phyloP scores from a whole-genome alignment of 805 yeast genomes.

The Monosporozyma siamensis region DNA sequence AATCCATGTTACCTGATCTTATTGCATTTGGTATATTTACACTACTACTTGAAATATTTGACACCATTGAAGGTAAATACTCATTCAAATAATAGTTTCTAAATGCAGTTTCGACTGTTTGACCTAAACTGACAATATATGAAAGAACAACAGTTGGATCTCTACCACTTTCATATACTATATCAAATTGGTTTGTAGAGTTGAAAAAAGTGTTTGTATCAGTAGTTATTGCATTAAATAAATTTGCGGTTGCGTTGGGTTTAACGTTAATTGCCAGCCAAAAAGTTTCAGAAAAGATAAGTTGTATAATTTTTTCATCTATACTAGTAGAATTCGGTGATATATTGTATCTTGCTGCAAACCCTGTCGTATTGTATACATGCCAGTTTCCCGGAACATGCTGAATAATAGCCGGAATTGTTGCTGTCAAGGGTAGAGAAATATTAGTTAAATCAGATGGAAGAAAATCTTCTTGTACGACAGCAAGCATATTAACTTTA shows the following conservation, averaged over 20 bases:
- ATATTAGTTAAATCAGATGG: neutral
- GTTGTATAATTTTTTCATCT: slow-evolving; percentile 33
- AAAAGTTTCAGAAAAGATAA: slow-evolving; percentile 45
- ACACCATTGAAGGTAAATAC: slow-evolving; percentile 16
- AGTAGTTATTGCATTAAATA: slow-evolving; percentile 19
- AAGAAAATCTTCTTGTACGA: slow-evolving; percentile 4
- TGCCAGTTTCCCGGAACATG: slow-evolving; percentile 24
- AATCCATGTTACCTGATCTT: slow-evolving; percentile 26
- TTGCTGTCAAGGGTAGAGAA: neutral
- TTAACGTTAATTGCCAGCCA: slow-evolving; percentile 56
- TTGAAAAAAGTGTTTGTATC: slow-evolving; percentile 13
- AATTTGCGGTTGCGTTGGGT: slow-evolving; percentile 35
- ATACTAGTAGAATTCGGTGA: slow-evolving; percentile 13
- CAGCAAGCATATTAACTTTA: slow-evolving; percentile 4
- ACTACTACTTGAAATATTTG: slow-evolving; percentile 5
- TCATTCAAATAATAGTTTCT: slow-evolving; percentile 3
- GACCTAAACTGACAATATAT: slow-evolving; percentile 37
- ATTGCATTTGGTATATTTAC: slow-evolving; percentile 6
- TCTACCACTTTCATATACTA: slow-evolving; percentile 53
- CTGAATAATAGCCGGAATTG: slow-evolving; percentile 1
- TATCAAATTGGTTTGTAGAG: slow-evolving; percentile 26
- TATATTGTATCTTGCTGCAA: slow-evolving; percentile 13
- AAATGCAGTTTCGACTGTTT: slow-evolving; percentile 26
- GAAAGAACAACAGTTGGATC: slow-evolving; percentile 43
- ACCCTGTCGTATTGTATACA: slow-evolving; percentile 20